These are phyloP conservation scores for Paramecium octaurelia DNA, from an alignment of 73 alveolate species.

Conservation along the genomic window DNA sequence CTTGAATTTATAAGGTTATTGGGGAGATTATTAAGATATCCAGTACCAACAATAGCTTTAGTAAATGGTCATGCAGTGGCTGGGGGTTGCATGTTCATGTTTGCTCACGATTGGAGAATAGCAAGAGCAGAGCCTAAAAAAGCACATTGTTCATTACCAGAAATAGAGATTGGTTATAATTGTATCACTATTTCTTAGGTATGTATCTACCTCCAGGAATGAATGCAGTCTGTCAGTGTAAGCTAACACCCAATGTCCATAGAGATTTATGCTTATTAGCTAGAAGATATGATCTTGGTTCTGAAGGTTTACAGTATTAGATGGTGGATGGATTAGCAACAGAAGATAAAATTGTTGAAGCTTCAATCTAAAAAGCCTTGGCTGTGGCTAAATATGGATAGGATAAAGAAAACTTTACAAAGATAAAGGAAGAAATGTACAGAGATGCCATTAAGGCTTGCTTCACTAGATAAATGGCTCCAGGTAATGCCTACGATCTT, in stretches of 20 bases:
- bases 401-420: slow-evolving; percentile 22
- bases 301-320: slow-evolving; percentile 6
- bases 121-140: slow-evolving; percentile 59
- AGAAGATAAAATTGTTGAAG: slow-evolving; percentile 37
- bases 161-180: slow-evolving; percentile 40
- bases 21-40: slow-evolving; percentile 61
- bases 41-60: slow-evolving; percentile 69
- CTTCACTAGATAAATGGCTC: slow-evolving; percentile 29
- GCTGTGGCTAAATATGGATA: slow-evolving; percentile 18
- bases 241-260: slow-evolving; percentile 28
- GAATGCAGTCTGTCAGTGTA: slow-evolving; percentile 58
- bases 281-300: slow-evolving; percentile 43
- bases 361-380: neutral
- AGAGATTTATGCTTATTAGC: slow-evolving; percentile 58
- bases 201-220: slow-evolving; percentile 65
- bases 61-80: slow-evolving; percentile 78
- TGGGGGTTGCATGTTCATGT: slow-evolving; percentile 74
- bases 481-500: neutral
- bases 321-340: slow-evolving; percentile 27
- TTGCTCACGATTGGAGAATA: slow-evolving; percentile 72
- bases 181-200: neutral
- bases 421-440: neutral
- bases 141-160: neutral
- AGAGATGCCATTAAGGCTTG: slow-evolving; percentile 35
- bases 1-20: slow-evolving; percentile 51